Conservation (phyloP, 73 alveolate species). For the Urostyla sp. region DNA sequence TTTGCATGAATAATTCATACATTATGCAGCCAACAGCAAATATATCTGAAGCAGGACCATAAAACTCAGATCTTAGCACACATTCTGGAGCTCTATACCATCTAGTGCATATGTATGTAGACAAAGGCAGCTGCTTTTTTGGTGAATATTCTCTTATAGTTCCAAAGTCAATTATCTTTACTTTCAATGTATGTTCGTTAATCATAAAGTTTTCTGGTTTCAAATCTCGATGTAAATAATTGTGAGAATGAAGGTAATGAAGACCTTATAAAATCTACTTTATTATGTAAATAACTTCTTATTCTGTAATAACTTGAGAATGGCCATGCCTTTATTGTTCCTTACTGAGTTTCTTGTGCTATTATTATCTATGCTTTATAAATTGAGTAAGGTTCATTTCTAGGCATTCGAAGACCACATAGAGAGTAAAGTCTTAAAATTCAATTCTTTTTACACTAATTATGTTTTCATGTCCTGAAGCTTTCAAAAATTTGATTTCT, state of each 20-base stretch:
- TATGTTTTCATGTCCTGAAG: not conserved
- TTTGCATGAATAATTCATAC: constrained; percentile 81
- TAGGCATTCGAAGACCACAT: constrained; percentile 37
- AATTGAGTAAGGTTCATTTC: constrained; percentile 25
- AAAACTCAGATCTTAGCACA: constrained; percentile 67
- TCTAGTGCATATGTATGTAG: constrained; percentile 87
- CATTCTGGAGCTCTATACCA: constrained; percentile 94
- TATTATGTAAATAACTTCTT: constrained; percentile 75
- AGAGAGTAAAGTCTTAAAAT: not conserved
- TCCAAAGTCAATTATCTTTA: constrained; percentile 85
- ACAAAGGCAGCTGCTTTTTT: constrained; percentile 63
- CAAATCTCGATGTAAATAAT: constrained; percentile 84
- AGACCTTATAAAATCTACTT: constrained; percentile 81
- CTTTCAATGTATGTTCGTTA: constrained; percentile 36
- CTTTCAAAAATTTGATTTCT: constrained; percentile 5
- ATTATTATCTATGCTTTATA: not conserved
- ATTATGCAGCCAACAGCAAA: constrained; percentile 90
- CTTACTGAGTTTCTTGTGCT: constrained; percentile 11
- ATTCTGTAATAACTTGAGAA: constrained; percentile 51
- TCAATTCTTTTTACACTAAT: not conserved
- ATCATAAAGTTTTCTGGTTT: constrained; percentile 87
- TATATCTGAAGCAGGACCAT: constrained; percentile 76
- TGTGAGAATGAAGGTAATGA: constrained; percentile 81
- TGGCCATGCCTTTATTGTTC: constrained; percentile 1
- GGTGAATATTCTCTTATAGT: constrained; percentile 66